A percentile compares a stretch with the other conserved stretches of the same genome.
Conservation (phyloP, 2,329 filamentous ascomycete genomes). For the Neonectria neomacrospora region DNA sequence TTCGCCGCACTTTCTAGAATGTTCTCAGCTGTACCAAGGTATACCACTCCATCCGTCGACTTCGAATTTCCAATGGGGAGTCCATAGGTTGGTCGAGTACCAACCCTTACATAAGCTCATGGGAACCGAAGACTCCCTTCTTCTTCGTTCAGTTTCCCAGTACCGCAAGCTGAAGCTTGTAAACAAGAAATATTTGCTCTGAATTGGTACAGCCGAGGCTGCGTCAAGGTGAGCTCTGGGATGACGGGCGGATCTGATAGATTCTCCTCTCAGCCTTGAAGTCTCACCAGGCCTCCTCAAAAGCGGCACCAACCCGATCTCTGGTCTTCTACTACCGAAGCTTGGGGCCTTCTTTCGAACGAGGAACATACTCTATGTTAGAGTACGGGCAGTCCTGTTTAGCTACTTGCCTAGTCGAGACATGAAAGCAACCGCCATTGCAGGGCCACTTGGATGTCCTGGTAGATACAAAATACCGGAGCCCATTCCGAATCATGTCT, state of each 20-base stretch:
- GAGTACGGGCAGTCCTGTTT: neutral
- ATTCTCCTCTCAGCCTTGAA: neutral
- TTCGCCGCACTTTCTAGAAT: no score
- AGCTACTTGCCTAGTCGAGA: neutral
- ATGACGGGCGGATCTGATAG: neutral
- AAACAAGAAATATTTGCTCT: neutral
- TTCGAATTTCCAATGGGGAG: neutral
- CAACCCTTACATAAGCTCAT: neutral
- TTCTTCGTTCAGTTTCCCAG: neutral
- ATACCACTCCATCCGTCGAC: neutral
- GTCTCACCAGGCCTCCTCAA: neutral
- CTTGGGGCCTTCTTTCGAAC: neutral
- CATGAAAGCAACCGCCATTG: neutral
- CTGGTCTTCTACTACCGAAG: neutral
- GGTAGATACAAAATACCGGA: neutral
- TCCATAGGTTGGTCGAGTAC: neutral
- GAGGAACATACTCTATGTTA: neutral
- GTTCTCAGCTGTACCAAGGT: neutral
- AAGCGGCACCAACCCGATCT: neutral
- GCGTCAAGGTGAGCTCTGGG: neutral
- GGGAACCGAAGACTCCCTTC: neutral
- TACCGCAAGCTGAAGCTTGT: neutral
- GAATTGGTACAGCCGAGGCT: neutral
- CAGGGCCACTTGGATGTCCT: no score
- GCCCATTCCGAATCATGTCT: neutral